Evolutionary conservation across 2,329 filamentous ascomycete genomes (phyloP), one percentile per base, ranked within the genome.

Genomic region (Alternaria incomplexa): DNA sequence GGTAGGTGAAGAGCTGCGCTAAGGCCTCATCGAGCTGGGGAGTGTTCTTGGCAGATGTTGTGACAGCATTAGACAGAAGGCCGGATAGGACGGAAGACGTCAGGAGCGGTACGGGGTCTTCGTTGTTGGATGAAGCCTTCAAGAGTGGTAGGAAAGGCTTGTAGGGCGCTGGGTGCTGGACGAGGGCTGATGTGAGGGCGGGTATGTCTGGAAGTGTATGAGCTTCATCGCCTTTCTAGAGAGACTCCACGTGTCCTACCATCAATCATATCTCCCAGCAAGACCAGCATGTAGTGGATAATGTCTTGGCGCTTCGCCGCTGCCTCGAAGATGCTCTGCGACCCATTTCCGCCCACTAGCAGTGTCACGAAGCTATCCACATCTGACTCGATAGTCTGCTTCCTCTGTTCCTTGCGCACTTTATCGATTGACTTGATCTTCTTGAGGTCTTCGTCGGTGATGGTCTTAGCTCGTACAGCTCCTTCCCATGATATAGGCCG

Each of bases 371-470:
- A 99, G 69, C 90, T 92, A 72, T 90, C 86, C 23, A 95, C 83
- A 81, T 97, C 92, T 59, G 82, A 83, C 79, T 97, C 92, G 65
- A 98, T 90, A 17, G 90, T 91, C 77, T 95, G 89, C 78, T 90
- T 91, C 77, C 94, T 89, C 82, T 93, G 91, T 72, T 98, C 96
- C 81, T 93, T 96, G 81, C 93, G 92, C 70, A 96, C 92, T 83
- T 97, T 98, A 81, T 98, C 96, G 73, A 98, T 93, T 65, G 94
- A 93, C 81, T 94, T 94, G 83, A 99, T 97, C 86, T 94, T 95
- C 84, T 91, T 92, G 73, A 97, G 88, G 82, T 99, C 95, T 72
- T 92, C 90, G 72, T 98, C 95, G 62, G 92, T 97, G 82, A 99
- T 92, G 77, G 93, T 96, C 81, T 94, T 93, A 73, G 93, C 93